Base-by-base conservation (phyloP, 768 basidiomycete species). In the Psilocybe cyanescens region DNA sequence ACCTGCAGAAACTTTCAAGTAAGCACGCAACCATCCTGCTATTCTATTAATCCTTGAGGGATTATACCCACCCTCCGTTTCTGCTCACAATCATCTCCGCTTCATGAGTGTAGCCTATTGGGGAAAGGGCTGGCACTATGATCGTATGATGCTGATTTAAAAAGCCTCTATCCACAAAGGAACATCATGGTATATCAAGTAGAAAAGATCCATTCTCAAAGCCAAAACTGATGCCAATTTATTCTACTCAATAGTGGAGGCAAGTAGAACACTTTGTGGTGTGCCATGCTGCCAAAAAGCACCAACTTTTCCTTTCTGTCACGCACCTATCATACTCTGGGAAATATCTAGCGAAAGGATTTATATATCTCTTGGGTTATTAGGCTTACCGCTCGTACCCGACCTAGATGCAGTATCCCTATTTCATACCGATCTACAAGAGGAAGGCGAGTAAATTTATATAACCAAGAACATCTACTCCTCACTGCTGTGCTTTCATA, bases 71-170 rank as follows among this genome's bases (percentile, higher is more conserved):
- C 33, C 48, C 39, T 46, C 39, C 50, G 17, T 45, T 48, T 44
- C 31, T 35, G 55, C 54, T 45, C 54, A 45, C 50, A 61, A 51
- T 51, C 60, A 56, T 56, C 49, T 51, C 60, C 49, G 54, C 44
- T 50, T 56, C 54, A 44, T 61, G 52, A 51, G 29, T 57, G 35
- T 54, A 41, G 31, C 50, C 53, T 49, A 60, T 60, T 49, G 54
- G 19, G 31, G 35, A 52, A 33, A 19, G 14, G 37, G 11, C 41
- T 44, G 8, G 14, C n/a, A n/a, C 41, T 44, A 5, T 12, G 14
- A 44, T 44, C 14, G 4, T 44, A 44, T 12, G 8, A 16, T 16
- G 11, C 47, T 28, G 17, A 49, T 16, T 44, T n/a, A n/a, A 16
- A 44, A 44, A n/a, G 14, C 14, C 14, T 44, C 14, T 44, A 12